Percentiles rank a stretch among this genome's conserved stretches.
Conservation (phyloP, 2,329 filamentous ascomycete species). For the Clarireedia hainanense region DNA sequence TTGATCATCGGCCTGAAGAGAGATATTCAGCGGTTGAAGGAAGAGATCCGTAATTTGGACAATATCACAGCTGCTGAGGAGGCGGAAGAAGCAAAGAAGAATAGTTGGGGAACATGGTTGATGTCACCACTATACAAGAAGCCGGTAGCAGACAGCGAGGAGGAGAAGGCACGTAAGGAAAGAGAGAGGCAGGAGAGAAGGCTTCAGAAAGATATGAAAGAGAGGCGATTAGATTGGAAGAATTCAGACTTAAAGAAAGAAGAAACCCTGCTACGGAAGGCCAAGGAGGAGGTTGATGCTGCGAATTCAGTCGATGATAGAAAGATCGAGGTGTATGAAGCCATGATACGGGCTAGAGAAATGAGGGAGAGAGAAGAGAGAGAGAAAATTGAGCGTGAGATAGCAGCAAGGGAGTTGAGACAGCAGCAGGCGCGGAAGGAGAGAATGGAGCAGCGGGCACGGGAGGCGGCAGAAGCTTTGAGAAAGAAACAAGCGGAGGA, state of each 20-base stretch:
- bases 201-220: constrained; percentile 30
- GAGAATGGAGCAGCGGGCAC: constrained; percentile 10
- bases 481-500: constrained; percentile 12
- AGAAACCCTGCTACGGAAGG: constrained; percentile 4
- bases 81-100: constrained; percentile 26
- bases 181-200: constrained; percentile 27
- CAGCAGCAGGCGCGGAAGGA: background rate
- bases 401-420: background rate
- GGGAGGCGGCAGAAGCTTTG: constrained; percentile 9
- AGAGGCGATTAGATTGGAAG: constrained; percentile 20
- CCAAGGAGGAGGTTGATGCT: constrained; percentile 8
- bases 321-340: constrained; percentile 5
- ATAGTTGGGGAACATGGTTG: constrained; percentile 28
- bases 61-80: constrained; percentile 25
- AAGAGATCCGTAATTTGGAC: constrained; percentile 25
- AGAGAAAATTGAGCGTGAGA: constrained; percentile 9
- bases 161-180: constrained; percentile 29
- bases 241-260: constrained; percentile 16
- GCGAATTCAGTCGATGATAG: constrained; percentile 13
- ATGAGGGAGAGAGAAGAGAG: constrained; percentile 4
- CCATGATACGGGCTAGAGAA: constrained; percentile 11
- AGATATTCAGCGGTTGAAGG: constrained; percentile 20
- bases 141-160: constrained; percentile 25
- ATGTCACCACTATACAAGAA: constrained; percentile 27
- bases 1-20: constrained; percentile 17